Evolutionary conservation across 148 eudicot species (phyloP), one percentile per base, ranked within the genome.

Genomic region (Talinum fruticosum): DNA sequence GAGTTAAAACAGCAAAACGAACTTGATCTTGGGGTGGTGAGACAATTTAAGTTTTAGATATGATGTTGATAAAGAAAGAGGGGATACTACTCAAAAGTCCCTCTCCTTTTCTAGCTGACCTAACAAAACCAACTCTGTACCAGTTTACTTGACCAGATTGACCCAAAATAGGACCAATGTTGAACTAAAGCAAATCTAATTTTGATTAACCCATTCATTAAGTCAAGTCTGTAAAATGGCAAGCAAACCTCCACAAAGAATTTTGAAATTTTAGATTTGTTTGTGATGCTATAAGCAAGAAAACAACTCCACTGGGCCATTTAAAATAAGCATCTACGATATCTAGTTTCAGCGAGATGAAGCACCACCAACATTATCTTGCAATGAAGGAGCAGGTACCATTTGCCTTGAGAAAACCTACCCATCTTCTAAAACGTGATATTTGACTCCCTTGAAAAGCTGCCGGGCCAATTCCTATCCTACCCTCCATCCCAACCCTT

Each of bases 381-480:
- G n/a, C n/a, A n/a, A n/a, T n/a, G n/a, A n/a, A n/a, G n/a, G n/a
- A n/a, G n/a, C n/a, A n/a, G n/a, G n/a, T n/a, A n/a, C n/a, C n/a
- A n/a, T n/a, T n/a, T n/a, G n/a, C n/a, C n/a, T 13, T 19, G 15
- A n/a, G 84, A 75, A 91, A 87, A 2, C 90, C 88, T 19, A 80
- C 76, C 87, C 90, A 88, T 84, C 88, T 90, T 15, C 73, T 69
- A 72, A 92, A 92, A 26, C 78, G 75, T 21, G 71, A 75, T 26
- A 85, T 1, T 28, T 89, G 89, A 75, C 64, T 83, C 4, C 91
- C 91, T 69, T 83, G 66, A 41, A 91, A 87, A 30, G 87, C 83
- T 3, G 97, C 92, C 87, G 90, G 80, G 66, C 97, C 97, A 44
- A 92, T 90, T 57, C 97, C 92, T 4, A 75, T 77, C 66, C 78